Base-by-base conservation (phyloP, 148 eudicot genomes). In the Diospyros kaki region DNA sequence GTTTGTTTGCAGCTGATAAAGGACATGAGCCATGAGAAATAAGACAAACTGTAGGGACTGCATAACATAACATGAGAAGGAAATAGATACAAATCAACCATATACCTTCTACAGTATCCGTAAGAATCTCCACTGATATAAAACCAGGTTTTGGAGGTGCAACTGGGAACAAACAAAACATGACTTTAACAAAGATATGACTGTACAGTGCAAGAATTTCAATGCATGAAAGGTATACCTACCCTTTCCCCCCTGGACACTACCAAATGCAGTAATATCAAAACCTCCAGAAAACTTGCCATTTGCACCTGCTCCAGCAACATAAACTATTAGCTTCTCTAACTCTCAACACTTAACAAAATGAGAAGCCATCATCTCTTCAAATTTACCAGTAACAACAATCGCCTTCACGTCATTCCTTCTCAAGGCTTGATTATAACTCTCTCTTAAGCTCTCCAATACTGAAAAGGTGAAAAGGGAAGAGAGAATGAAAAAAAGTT, bases 241-340 rank as follows among this genome's bases (percentile, higher is more conserved):
- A 92, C 98, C 73, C 45, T 73, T 87, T 53, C 93, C 90, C 15
- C 55, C 72, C 69, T 94, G 98, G 72, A 94, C 65, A 74, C 73
- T 82, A 77, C 88, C 89, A 75, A 95, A 95, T 76, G 96, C 89
- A 28, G 92, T 69, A 45, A 95, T 95, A 80, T 95, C 97, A 80
- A 95, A 95, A 64, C 98, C 98, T 67, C 97, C 98, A 54, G 97
- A 92, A 75, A 95, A 95, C 69, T 88, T 92, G 50, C 98, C 97
- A 73, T 89, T 84, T 45, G 89, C 87, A 80, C 98, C 98, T 95
- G 85, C 55, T 75, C 80, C 68, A 77, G 28, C n/a, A 73, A 52
- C 39, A 78, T 51, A 53, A 76, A 54, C 13, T 38, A 81, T 53
- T 14, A 45, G 71, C 54, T 59, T 66, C 58, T 69, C 39, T 17